phyloP scores from a whole-genome alignment of 495 filamentous ascomycete genomes.

The Stereocaulon alpinum region DNA sequence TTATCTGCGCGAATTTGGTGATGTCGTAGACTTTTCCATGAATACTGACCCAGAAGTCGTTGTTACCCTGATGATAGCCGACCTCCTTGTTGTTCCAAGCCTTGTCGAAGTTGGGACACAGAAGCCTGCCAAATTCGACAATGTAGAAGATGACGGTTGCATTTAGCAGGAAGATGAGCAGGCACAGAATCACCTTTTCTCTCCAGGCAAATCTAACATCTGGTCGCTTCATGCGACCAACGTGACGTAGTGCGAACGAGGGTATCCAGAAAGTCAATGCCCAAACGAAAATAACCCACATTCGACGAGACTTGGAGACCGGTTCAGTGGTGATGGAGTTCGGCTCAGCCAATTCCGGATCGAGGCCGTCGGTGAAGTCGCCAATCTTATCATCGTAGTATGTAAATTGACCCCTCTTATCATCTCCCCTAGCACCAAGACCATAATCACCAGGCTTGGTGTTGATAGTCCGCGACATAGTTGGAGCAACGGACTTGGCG shows the following conservation, averaged over 20 bases:
- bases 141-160: constrained; percentile 86
- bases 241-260: constrained; percentile 62
- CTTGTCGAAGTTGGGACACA: constrained; percentile 89
- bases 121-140: constrained; percentile 67
- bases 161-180: constrained; percentile 76
- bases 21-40: constrained; percentile 90
- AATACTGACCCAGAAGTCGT: constrained; percentile 83
- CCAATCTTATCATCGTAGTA: constrained; percentile 56
- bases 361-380: constrained; percentile 47
- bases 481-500: constrained; percentile 66
- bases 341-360: constrained; percentile 64
- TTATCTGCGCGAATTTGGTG: constrained; percentile 67
- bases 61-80: constrained; percentile 51
- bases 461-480: constrained; percentile 49
- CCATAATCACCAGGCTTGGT: constrained; percentile 67
- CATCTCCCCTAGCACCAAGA: constrained; percentile 75
- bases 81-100: constrained; percentile 74
- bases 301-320: constrained; percentile 49
- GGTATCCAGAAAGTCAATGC: constrained; percentile 89
- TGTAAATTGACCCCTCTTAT: constrained; percentile 53
- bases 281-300: constrained; percentile 80
- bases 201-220: constrained; percentile 96
- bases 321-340: constrained; percentile 66
- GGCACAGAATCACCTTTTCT: constrained; percentile 78
- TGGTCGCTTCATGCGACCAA: constrained; percentile 94